These are phyloP conservation scores for Effrenium voratum DNA, from an alignment of 73 alveolate genomes.

Conservation along the genomic window DNA sequence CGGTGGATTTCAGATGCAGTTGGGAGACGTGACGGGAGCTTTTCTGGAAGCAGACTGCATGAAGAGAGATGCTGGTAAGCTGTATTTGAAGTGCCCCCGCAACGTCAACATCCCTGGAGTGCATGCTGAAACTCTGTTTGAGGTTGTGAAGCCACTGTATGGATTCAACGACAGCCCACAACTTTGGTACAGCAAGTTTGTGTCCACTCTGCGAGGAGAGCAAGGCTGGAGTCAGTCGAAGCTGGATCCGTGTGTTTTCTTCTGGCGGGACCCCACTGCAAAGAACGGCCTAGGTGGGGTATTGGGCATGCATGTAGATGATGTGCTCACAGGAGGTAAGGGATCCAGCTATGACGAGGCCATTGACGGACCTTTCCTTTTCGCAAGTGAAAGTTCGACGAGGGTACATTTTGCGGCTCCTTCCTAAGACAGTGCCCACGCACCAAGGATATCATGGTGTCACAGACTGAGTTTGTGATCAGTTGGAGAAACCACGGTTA, in stretches of 20 bases:
- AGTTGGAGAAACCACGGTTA: not conserved
- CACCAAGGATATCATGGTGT: not conserved
- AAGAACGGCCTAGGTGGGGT: not conserved
- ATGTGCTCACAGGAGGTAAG: not conserved
- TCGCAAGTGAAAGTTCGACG: not conserved
- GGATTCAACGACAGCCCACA: slow-evolving; percentile 17
- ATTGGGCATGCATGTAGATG: slow-evolving; percentile 8
- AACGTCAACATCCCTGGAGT: not conserved
- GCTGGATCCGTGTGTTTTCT: not conserved
- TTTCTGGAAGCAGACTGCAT: not conserved
- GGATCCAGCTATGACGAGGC: not conserved
- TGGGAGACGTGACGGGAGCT: slow-evolving; percentile 20
- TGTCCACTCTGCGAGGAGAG: not conserved
- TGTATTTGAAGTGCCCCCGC: not conserved
- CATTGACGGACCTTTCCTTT: not conserved
- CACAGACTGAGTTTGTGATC: not conserved
- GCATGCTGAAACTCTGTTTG: not conserved
- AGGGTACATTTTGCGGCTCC: not conserved
- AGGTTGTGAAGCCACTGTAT: not conserved
- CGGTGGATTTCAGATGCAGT: not conserved
- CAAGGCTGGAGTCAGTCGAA: not conserved
- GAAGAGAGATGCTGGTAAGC: not conserved
- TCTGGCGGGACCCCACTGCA: not conserved
- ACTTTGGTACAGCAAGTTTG: not conserved
- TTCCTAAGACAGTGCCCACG: not conserved